Percentiles rank a stretch among this genome's conserved stretches.
Evolutionary conservation across 1,284 basidiomycete species (phyloP).

Genomic region (Fomitopsis pinicola): DNA sequence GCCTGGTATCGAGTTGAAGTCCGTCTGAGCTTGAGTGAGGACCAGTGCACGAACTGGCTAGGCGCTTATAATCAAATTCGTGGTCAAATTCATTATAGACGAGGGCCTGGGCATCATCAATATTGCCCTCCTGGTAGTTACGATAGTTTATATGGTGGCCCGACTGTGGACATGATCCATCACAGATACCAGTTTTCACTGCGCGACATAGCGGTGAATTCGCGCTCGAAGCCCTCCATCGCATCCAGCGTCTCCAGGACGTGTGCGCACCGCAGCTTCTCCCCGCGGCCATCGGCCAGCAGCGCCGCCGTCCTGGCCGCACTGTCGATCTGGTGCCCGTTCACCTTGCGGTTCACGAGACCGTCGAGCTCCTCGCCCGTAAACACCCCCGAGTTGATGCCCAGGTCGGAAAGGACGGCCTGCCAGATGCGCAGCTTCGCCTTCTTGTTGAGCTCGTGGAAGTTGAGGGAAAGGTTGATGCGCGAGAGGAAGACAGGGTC

Average conservation of each 20-base stretch:
- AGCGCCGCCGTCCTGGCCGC: slow-evolving; percentile 50
- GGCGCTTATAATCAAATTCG: background rate
- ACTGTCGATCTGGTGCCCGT: slow-evolving; percentile 65
- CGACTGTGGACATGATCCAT: no score
- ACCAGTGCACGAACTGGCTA: no score
- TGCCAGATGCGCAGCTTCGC: slow-evolving; percentile 52
- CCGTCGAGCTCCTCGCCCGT: slow-evolving; percentile 31
- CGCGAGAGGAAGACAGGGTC: slow-evolving; percentile 69
- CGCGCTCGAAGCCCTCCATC: no score
- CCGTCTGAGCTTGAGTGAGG: background rate
- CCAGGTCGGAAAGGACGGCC: slow-evolving; percentile 43
- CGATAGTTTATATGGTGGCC: no score
- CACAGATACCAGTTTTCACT: no score
- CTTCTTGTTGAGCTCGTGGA: slow-evolving; percentile 43
- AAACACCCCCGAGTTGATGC: slow-evolving; percentile 20
- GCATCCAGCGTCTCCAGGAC: no score
- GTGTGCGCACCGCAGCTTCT: no score
- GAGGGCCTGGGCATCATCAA: background rate
- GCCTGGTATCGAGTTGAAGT: background rate
- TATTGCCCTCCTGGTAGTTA: no score
- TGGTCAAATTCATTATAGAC: background rate
- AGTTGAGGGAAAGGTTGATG: slow-evolving; percentile 60
- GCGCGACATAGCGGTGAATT: background rate
- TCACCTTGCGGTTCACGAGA: slow-evolving; percentile 45
- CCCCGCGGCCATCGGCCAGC: no score